Percentiles rank a stretch among this genome's conserved stretches.
Evolutionary conservation across 306 rosid species (phyloP).

Genomic region (Delonix regia): DNA sequence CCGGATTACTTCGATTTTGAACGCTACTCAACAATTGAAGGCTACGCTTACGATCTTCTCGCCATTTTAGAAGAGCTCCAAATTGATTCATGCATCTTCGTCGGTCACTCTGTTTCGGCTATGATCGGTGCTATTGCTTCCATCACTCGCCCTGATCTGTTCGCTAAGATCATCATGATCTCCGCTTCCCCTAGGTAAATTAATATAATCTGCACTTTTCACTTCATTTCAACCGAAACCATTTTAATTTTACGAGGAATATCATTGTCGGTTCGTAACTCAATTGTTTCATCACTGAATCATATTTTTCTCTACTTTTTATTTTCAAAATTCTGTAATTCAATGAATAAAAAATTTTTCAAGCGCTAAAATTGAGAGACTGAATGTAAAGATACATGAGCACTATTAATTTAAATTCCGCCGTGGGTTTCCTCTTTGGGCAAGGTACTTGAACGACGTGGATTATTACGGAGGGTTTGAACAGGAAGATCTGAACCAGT

Average conservation of each 20-base stretch:
- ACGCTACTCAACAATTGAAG: conserved; percentile 45
- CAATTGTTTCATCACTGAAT: too few relatives aligned
- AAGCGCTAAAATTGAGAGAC: too few relatives aligned
- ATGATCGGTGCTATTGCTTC: conserved; percentile 49
- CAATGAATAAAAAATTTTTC: too few relatives aligned
- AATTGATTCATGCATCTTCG: conserved; percentile 40
- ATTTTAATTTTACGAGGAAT: not conserved
- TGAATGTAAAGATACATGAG: too few relatives aligned
- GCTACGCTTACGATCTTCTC: conserved; percentile 46
- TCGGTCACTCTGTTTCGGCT: conserved; percentile 49
- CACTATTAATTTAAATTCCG: not conserved
- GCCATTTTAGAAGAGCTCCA: conserved; percentile 45
- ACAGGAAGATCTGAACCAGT: conserved; percentile 64
- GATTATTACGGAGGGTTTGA: conserved; percentile 84
- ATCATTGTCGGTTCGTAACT: not conserved
- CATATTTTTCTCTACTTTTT: too few relatives aligned
- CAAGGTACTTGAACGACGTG: conserved; percentile 58
- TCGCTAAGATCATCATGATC: conserved; percentile 42
- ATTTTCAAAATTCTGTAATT: too few relatives aligned
- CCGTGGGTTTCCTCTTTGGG: not conserved
- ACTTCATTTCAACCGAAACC: not conserved
- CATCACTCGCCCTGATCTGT: conserved; percentile 47
- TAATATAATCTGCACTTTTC: not conserved
- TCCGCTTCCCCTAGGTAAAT: conserved; percentile 49
- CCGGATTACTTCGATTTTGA: conserved; percentile 54